A percentile compares a stretch with the other conserved stretches of the same genome.
These are phyloP conservation scores for Capronia epimyces DNA, from an alignment of 2,329 filamentous ascomycete species.

Conservation along the genomic window DNA sequence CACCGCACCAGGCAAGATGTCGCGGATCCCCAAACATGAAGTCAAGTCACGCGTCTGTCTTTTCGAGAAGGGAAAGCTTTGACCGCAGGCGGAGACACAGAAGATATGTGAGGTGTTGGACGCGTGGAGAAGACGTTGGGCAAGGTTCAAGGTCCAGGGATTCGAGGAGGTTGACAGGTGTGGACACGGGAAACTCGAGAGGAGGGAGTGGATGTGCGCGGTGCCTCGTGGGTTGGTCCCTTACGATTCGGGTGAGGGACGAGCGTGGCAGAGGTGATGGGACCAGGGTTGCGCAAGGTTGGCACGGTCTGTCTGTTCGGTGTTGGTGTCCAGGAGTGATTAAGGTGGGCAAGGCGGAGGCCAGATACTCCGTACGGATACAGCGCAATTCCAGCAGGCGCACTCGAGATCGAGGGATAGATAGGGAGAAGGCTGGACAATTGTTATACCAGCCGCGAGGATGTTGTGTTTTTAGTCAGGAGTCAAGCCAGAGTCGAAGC, in stretches of 20 bases:
- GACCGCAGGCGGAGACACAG: conserved; percentile 6
- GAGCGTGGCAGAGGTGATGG: background rate
- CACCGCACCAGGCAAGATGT: conserved; percentile 6
- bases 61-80: conserved; percentile 5
- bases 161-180: background rate
- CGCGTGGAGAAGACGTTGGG: background rate
- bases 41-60: background rate
- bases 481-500: background rate
- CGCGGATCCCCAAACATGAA: conserved; percentile 1
- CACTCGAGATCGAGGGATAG: background rate
- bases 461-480: background rate
- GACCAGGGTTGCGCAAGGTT: background rate
- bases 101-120: conserved; percentile 7
- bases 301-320: background rate
- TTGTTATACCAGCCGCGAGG: background rate
- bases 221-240: background rate
- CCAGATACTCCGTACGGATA: no score
- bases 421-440: background rate
- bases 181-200: no score
- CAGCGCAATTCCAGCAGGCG: background rate
- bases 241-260: background rate
- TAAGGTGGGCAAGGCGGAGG: background rate
- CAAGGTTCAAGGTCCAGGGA: background rate
- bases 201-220: conserved; percentile 1
- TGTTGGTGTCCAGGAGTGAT: background rate